A percentile compares a stretch with the other conserved stretches of the same genome.
Conservation (phyloP, 2,329 filamentous ascomycete species). For the Arthrobotrys sphaeroides region DNA sequence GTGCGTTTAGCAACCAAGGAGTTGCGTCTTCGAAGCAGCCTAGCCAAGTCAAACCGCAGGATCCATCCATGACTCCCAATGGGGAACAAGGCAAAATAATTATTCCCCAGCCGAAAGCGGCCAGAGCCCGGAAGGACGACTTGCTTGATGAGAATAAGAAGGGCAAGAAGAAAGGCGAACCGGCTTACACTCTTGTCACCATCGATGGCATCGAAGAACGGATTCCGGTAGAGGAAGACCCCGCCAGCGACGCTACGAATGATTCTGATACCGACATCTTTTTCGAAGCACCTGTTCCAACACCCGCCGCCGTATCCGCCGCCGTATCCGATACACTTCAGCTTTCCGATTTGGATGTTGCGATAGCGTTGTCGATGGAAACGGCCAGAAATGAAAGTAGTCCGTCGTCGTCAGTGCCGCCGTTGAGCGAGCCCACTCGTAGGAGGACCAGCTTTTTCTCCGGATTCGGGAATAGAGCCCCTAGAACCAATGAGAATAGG, state of each 20-base stretch:
- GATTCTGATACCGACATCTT: slow-evolving; percentile 46
- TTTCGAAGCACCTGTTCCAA: not conserved
- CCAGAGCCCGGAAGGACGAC: slow-evolving; percentile 46
- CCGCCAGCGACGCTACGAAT: slow-evolving; percentile 45
- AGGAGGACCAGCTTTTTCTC: slow-evolving; percentile 33
- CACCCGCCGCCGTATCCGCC: not conserved
- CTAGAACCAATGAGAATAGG: slow-evolving; percentile 10
- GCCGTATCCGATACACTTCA: not conserved
- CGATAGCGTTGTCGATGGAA: slow-evolving; percentile 50
- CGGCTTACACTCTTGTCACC: slow-evolving; percentile 24
- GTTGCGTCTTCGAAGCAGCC: slow-evolving; percentile 29
- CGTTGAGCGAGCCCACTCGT: not conserved
- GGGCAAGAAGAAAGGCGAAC: slow-evolving; percentile 41
- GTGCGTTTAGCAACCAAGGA: slow-evolving; percentile 33
- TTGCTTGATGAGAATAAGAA: slow-evolving; percentile 23
- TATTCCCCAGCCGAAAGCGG: slow-evolving; percentile 55
- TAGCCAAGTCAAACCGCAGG: slow-evolving; percentile 60
- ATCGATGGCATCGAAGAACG: slow-evolving; percentile 49
- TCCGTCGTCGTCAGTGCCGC: not conserved
- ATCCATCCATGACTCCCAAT: slow-evolving; percentile 56
- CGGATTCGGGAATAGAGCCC: slow-evolving; percentile 15
- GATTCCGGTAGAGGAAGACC: slow-evolving; percentile 44
- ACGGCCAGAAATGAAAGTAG: not conserved
- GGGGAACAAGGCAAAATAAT: slow-evolving; percentile 62
- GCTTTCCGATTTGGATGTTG: slow-evolving; percentile 37